A percentile compares a stretch with the other conserved stretches of the same genome.
These are phyloP conservation scores for Digitaria exilis DNA, from an alignment of 202 grass and related monocot genomes.

Conservation along the genomic window DNA sequence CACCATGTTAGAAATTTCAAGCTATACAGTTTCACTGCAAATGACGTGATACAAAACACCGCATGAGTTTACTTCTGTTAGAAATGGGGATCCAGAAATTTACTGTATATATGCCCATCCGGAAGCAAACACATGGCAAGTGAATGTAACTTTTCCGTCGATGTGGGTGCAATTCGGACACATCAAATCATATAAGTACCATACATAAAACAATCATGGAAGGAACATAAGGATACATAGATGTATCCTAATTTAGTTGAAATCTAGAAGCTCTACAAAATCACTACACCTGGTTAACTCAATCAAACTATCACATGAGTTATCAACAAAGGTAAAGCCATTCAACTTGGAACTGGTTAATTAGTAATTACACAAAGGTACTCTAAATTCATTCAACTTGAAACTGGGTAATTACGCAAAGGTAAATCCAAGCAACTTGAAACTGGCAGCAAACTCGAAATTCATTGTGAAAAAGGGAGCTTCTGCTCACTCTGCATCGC, in stretches of 20 bases:
- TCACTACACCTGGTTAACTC: not conserved
- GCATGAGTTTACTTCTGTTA: not conserved
- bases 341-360: too few relatives aligned
- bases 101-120: not conserved
- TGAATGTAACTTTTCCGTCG: not conserved
- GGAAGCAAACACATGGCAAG: not conserved
- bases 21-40: not conserved
- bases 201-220: not conserved
- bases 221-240: not conserved
- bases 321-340: too few relatives aligned
- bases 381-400: too few relatives aligned
- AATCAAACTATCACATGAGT: not conserved
- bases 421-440: not conserved
- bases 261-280: not conserved
- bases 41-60: not conserved
- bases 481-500: not conserved
- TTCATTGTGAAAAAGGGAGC: not conserved
- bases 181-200: not conserved
- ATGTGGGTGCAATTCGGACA: not conserved
- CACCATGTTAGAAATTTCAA: not conserved
- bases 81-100: not conserved
- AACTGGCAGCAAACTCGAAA: not conserved
- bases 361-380: not conserved
- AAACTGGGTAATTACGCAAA: not conserved
- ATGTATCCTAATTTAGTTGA: not conserved